Base-by-base conservation (phyloP, 768 basidiomycete genomes). In the Coprinellus aureogranulatus region DNA sequence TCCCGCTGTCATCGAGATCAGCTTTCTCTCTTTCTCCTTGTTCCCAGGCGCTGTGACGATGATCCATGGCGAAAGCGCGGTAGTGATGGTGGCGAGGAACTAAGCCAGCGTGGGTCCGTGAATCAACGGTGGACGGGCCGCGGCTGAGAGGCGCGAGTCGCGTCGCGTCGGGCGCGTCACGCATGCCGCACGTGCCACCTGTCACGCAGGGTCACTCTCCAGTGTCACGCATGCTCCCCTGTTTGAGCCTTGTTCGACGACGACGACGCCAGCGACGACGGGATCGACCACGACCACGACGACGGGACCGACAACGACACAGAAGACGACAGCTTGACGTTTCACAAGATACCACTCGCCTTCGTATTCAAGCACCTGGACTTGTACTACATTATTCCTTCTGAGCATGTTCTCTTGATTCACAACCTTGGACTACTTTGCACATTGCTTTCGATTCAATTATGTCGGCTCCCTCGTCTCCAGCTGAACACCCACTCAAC, bases 401-500 rank as follows among this genome's bases (percentile, higher is more conserved):
- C 62, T 64, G 68, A 71, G 70, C 68, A 71, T 72, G 71, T 60
- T 55, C 52, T 65, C 61, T 62, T 70, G 68, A 69, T 65, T 55
- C 60, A 55, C 62, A 42, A 47, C 48, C 42, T 49, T 53, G 46
- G 59, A 40, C 14, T 51, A 54, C 53, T 44, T 51, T 60, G 42
- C 47, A 61, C 54, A 59, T 61, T 54, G 53, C 60, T 53, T 53
- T 61, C 57, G 53, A 55, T 53, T 45, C 57, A 52, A 55, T 54
- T 45, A 57, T 59, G 63, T 64, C 42, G 45, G 59, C 4, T 20
- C 10, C 49, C 14, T 14, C 34, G 18, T 30, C 49, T 22, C 30
- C 49, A 6, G 18, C 14, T 8, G 41, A 44, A 44, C 6, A 6
- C 8, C 41, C 18, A 5, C 20, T 44, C 16, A n/a, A 44, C 41